Percentiles rank a stretch among this genome's conserved stretches.
Conservation (phyloP, 495 filamentous ascomycete species). For the Tuber magnatum region DNA sequence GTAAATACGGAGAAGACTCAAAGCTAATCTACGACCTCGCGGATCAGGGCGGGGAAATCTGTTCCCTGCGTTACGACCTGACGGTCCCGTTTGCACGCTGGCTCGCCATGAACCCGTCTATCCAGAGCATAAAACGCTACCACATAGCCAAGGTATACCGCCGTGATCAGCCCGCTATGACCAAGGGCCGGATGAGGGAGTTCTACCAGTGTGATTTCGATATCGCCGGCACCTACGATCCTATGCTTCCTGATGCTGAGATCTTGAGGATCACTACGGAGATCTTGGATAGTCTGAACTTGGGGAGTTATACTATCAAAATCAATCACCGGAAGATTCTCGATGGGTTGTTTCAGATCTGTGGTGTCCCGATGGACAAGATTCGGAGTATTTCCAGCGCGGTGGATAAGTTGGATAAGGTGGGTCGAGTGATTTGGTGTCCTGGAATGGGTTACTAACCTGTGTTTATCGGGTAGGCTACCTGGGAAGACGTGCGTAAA, state of each 20-base stretch:
- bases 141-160: slow-evolving; percentile 76
- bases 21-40: slow-evolving; percentile 85
- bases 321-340: slow-evolving; percentile 93
- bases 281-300: slow-evolving; percentile 72
- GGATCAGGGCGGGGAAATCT: slow-evolving; percentile 79
- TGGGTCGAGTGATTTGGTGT: slow-evolving; percentile 39
- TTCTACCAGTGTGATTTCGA: slow-evolving; percentile 99
- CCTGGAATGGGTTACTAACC: slow-evolving; percentile 12
- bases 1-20: slow-evolving; percentile 87
- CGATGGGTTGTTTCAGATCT: slow-evolving; percentile 85
- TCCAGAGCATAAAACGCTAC: slow-evolving; percentile 75
- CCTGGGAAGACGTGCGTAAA: slow-evolving; percentile 80
- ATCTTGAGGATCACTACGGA: slow-evolving; percentile 75
- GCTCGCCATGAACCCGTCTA: slow-evolving; percentile 71
- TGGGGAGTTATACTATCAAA: slow-evolving; percentile 73
- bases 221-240: slow-evolving; percentile 79
- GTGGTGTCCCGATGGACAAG: slow-evolving; percentile 78
- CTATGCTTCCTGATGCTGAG: slow-evolving; percentile 97
- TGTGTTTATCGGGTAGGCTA: slow-evolving; percentile 39
- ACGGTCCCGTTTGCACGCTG: slow-evolving; percentile 86
- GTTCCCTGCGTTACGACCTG: slow-evolving; percentile 80
- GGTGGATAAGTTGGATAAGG: slow-evolving; percentile 94
- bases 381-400: slow-evolving; percentile 80
- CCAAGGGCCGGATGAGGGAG: slow-evolving; percentile 86
- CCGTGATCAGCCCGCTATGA: slow-evolving; percentile 59